Percentiles rank a stretch among this genome's conserved stretches.
These are phyloP conservation scores for Phytophthora colocasiae DNA, from an alignment of 352 stramenopile genomes.

Conservation along the genomic window DNA sequence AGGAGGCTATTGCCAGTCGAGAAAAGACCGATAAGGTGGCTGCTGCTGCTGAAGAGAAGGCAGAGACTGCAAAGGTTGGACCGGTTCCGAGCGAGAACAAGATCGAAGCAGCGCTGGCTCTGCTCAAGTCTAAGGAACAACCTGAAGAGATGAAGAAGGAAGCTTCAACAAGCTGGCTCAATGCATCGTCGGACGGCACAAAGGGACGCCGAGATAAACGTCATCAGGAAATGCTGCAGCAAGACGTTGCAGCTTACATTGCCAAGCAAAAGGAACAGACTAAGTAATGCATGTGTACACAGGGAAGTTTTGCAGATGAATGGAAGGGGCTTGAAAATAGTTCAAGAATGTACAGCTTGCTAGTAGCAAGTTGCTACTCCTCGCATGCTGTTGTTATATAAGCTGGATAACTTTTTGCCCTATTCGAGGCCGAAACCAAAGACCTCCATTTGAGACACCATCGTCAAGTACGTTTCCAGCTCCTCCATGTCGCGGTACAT, in stretches of 20 bases:
- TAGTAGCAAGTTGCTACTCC: too few relatives aligned
- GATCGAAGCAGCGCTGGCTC: slow-evolving; percentile 43
- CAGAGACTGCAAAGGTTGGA: background rate
- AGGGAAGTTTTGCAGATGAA: background rate
- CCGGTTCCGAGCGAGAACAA: slow-evolving; percentile 40
- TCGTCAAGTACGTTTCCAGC: slow-evolving; percentile 78
- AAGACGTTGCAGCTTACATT: slow-evolving; percentile 58
- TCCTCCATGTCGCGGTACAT: slow-evolving; percentile 73
- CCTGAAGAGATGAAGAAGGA: slow-evolving; percentile 7
- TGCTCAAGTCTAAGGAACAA: slow-evolving; percentile 28
- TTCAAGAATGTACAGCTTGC: background rate
- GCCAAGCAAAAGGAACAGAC: slow-evolving; percentile 31
- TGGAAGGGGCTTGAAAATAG: background rate
- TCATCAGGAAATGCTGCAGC: slow-evolving; percentile 54
- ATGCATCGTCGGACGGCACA: slow-evolving; percentile 46
- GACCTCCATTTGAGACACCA: slow-evolving; percentile 76
- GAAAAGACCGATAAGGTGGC: slow-evolving; percentile 28
- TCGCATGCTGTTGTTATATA: slow-evolving; percentile 16
- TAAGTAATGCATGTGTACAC: slow-evolving; percentile 13
- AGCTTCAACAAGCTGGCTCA: slow-evolving; percentile 12
- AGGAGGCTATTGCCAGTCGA: slow-evolving; percentile 42
- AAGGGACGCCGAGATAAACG: slow-evolving; percentile 56
- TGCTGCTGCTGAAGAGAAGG: slow-evolving; percentile 2
- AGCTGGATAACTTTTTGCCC: background rate
- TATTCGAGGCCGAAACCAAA: slow-evolving; percentile 59